These are phyloP conservation scores for Phytophthora cryptogea DNA, from an alignment of 352 stramenopile genomes.

Conservation along the genomic window DNA sequence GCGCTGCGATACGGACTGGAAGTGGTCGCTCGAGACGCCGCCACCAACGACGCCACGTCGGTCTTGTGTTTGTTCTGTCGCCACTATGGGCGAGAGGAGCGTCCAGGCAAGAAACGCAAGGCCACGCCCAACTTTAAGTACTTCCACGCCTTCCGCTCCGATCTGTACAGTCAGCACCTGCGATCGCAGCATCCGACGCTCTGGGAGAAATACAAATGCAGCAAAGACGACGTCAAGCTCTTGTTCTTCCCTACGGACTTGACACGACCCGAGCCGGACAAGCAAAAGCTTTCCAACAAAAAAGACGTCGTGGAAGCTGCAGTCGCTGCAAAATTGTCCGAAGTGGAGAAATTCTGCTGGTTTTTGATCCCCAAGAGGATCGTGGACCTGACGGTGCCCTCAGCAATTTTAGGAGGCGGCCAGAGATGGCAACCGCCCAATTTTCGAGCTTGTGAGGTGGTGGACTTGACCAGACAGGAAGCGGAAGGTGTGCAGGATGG, in stretches of 20 bases:
- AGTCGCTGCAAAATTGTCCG: constrained; percentile 2
- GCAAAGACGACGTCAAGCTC: constrained; percentile 36
- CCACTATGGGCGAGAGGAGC: constrained; percentile 54
- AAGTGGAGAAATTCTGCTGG: constrained; percentile 16
- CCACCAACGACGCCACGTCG: constrained; percentile 31
- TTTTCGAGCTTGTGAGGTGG: constrained; percentile 13
- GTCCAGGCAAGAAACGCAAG: constrained; percentile 43
- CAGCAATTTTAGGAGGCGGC: background rate
- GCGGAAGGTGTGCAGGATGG: background rate
- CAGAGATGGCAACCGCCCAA: constrained; percentile 5
- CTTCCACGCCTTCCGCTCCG: constrained; percentile 54
- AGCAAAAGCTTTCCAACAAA: constrained; percentile 2
- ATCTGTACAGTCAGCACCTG: constrained; percentile 60
- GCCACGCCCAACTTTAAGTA: constrained; percentile 57
- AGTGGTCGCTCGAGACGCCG: constrained; percentile 36
- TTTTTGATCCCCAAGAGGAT: constrained; percentile 18
- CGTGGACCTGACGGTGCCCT: constrained; percentile 9
- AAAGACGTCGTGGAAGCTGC: constrained; percentile 13
- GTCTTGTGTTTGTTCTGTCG: constrained; percentile 60
- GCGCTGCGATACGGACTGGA: constrained; percentile 47
- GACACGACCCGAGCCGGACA: constrained; percentile 8
- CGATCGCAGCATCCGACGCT: constrained; percentile 44
- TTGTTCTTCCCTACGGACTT: constrained; percentile 44
- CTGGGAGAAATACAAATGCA: constrained; percentile 41
- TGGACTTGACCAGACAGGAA: background rate